Evolutionary conservation across 2,329 filamentous ascomycete species (phyloP), one percentile per base, ranked within the genome.

Genomic region (Akanthomyces dipterigenus): DNA sequence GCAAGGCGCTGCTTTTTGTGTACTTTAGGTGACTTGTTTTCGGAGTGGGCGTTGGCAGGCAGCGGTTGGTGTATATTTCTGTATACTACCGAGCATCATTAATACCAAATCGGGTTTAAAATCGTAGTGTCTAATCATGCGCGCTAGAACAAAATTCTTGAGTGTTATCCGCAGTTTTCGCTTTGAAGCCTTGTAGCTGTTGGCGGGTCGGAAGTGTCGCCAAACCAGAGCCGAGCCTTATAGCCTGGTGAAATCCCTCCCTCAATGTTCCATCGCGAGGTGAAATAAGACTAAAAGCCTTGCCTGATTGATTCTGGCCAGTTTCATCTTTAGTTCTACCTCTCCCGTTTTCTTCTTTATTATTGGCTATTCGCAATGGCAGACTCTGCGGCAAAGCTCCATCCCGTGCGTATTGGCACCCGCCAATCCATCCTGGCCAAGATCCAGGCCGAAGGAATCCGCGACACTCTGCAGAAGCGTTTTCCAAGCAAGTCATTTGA

Each of bases 391-490:
- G 51, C 62, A 61, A 42, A n/a, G 54, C 64, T 43, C 77, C 69
- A 53, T 78, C 82, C 55, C 82, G 54, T 93, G 75, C 85, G 85
- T 66, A 88, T 98, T 67, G 95, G 95, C 75, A 96, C 93, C 43
- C 89, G 95, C 70, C 87, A 88, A 71, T 97, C 93, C 22, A 84
- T 88, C 50, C 87, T 99, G 56, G 95, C 95, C 51, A 80, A 96
- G 62, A 81, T 89, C 43, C 95, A 99, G 73, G 89, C 92, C 43
- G 83, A 93, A 60, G 80, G 89, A 61, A 89, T 97, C 28, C 83
- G 88, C 64, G 79, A 81, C n/a, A 79, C 81, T 2, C 81, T 98
- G 50, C 79, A 86, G 67, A 76, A 82, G 61, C 81, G 84, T 60
- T 87, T 88, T 74, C 92, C 93, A 2, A 77, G 85, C 57, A 75